These are phyloP conservation scores for Cytospora leucostoma DNA, from an alignment of 2,329 filamentous ascomycete genomes.

Conservation along the genomic window DNA sequence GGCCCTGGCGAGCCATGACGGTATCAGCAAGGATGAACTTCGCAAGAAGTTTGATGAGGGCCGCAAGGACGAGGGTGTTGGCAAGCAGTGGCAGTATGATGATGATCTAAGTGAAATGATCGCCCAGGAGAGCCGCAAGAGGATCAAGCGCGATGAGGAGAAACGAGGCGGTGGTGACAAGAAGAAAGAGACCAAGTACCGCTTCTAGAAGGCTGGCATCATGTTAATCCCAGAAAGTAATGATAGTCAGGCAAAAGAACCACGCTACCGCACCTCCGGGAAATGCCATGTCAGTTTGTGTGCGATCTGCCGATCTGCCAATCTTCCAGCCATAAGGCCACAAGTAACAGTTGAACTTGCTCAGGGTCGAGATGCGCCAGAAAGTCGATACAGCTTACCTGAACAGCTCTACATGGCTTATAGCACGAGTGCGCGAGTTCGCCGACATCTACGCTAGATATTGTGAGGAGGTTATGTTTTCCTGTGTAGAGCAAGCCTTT, in stretches of 20 bases:
- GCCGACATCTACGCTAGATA: too few species aligned
- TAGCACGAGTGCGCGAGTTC: too few species aligned
- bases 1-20: constrained; percentile 70
- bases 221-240: not conserved
- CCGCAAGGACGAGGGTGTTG: constrained; percentile 64
- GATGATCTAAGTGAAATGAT: constrained; percentile 90
- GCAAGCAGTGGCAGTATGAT: constrained; percentile 72
- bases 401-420: too few species aligned
- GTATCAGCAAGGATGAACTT: constrained; percentile 82
- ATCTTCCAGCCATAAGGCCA: too few species aligned
- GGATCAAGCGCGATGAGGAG: constrained; percentile 85
- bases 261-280: not conserved
- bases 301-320: not conserved
- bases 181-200: constrained; percentile 58
- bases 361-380: too few species aligned
- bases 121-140: constrained; percentile 86
- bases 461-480: too few species aligned
- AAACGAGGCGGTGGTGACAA: constrained; percentile 57
- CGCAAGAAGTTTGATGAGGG: constrained; percentile 77
- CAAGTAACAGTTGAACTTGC: too few species aligned
- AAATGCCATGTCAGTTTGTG: not conserved
- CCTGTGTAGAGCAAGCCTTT: too few species aligned
- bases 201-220: constrained; percentile 41
- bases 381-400: too few species aligned
- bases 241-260: not conserved